These are phyloP conservation scores for Fusarium acutatum DNA, from an alignment of 2,329 filamentous ascomycete species.

Conservation along the genomic window DNA sequence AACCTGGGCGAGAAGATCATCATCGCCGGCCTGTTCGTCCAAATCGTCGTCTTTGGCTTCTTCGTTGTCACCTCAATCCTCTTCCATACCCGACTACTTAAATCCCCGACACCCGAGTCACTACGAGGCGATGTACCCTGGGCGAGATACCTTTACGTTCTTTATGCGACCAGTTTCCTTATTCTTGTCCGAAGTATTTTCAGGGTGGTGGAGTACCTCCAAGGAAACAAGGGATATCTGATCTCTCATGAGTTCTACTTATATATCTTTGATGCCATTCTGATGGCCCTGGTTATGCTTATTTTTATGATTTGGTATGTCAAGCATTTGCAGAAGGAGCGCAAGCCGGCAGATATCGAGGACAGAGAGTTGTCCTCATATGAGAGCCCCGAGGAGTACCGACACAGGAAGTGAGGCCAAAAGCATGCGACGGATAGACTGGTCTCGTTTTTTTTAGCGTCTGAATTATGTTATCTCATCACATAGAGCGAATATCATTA, in stretches of 20 bases:
- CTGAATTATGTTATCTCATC: accelerated
- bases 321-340: neutral
- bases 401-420: neutral
- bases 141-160: conserved; percentile 3
- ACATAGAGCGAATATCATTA: neutral
- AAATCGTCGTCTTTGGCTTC: conserved; percentile 4
- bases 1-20: conserved; percentile 9
- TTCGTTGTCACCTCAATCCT: conserved; percentile 5
- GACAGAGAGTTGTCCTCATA: neutral
- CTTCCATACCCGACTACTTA: neutral
- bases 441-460: neutral
- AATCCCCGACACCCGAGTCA: neutral
- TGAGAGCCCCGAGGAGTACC: neutral
- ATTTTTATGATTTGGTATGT: conserved; percentile 8
- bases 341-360: neutral
- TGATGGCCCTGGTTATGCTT: conserved; percentile 5
- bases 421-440: neutral
- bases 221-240: neutral
- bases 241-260: conserved; percentile 3
- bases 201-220: neutral
- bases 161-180: conserved; percentile 3
- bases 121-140: neutral
- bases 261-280: conserved; percentile 6
- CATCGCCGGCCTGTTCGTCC: neutral
- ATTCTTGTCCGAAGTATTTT: conserved; percentile 13